Evolutionary conservation across 2,329 filamentous ascomycete genomes (phyloP).

Genomic region (Aspergillus phoenicis): DNA sequence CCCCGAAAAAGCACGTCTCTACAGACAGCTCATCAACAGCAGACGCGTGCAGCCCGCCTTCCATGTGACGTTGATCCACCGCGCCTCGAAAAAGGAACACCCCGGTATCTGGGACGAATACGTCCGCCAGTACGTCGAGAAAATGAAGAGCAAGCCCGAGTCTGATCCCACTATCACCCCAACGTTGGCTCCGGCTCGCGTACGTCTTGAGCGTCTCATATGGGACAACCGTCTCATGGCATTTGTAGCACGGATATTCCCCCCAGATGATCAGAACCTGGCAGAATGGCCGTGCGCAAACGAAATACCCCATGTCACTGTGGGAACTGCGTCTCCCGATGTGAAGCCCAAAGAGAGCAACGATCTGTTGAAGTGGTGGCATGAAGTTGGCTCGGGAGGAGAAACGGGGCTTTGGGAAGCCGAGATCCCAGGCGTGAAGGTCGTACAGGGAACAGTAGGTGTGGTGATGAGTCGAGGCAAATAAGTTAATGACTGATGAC

Average conservation of each 20-base stretch:
- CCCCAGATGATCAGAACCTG: constrained; percentile 44
- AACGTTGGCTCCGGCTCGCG: constrained; percentile 39
- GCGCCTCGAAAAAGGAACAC: constrained; percentile 61
- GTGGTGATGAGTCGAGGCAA: constrained; percentile 47
- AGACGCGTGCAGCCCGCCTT: constrained; percentile 81
- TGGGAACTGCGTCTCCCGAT: constrained; percentile 72
- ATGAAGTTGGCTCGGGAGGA: constrained; percentile 58
- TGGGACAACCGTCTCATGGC: constrained; percentile 90
- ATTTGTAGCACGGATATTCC: constrained; percentile 73
- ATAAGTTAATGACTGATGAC: constrained; percentile 1
- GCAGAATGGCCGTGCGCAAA: constrained; percentile 71
- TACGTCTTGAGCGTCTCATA: constrained; percentile 68
- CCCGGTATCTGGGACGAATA: constrained; percentile 78
- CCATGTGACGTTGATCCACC: constrained; percentile 92
- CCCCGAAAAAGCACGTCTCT: constrained; percentile 66
- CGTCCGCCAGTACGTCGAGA: constrained; percentile 55
- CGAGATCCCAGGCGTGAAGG: constrained; percentile 56
- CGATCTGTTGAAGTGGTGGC: constrained; percentile 74
- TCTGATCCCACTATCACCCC: constrained; percentile 33
- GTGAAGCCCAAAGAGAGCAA: constrained; percentile 97
- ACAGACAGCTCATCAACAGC: constrained; percentile 70
- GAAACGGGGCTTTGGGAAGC: constrained; percentile 59
- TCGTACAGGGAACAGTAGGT: constrained; percentile 59
- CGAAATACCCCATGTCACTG: constrained; percentile 78
- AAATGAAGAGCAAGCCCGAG: constrained; percentile 32